Conservation (phyloP, 805 yeast species). For the Nakazawaea ishiwadae region DNA sequence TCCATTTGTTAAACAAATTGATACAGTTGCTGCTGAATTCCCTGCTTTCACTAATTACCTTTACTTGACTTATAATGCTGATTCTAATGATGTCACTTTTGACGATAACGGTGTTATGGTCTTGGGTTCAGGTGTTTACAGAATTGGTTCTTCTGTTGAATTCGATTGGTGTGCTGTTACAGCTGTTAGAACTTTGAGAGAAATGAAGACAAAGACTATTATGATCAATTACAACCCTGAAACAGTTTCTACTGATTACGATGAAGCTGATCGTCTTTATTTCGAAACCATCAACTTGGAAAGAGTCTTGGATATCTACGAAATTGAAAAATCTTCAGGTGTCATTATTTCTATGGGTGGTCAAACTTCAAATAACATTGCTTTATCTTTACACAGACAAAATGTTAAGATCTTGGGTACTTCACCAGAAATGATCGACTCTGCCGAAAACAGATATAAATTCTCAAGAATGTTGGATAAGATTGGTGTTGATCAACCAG, state of each 20-base stretch:
- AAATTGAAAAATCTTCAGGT: constrained; percentile 84
- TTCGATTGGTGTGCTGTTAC: constrained; percentile 99
- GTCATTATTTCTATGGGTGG: constrained; percentile 98
- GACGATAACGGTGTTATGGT: constrained; percentile 94
- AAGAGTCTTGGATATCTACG: constrained; percentile 92
- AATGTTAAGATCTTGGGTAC: constrained; percentile 95
- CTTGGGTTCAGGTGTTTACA: constrained; percentile 95
- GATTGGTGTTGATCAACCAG: constrained; percentile 98
- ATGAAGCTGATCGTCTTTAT: constrained; percentile 95
- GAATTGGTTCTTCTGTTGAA: constrained; percentile 98
- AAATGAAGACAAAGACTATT: constrained; percentile 81
- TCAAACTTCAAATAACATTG: constrained; percentile 96
- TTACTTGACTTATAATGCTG: constrained; percentile 93
- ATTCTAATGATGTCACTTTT: constrained; percentile 78
- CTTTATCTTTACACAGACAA: constrained; percentile 86
- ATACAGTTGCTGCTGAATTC: constrained; percentile 98
- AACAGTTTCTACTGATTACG: constrained; percentile 98
- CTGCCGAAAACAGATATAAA: constrained; percentile 97
- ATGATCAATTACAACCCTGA: constrained; percentile 99
- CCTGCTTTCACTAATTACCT: constrained; percentile 94
- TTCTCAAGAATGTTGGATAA: constrained; percentile 95
- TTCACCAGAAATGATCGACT: constrained; percentile 96
- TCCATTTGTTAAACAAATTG: constrained; percentile 95
- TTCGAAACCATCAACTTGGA: constrained; percentile 94
- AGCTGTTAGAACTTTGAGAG: constrained; percentile 90